Base-by-base conservation (phyloP, 805 yeast species). In the Lachancea fermentati region DNA sequence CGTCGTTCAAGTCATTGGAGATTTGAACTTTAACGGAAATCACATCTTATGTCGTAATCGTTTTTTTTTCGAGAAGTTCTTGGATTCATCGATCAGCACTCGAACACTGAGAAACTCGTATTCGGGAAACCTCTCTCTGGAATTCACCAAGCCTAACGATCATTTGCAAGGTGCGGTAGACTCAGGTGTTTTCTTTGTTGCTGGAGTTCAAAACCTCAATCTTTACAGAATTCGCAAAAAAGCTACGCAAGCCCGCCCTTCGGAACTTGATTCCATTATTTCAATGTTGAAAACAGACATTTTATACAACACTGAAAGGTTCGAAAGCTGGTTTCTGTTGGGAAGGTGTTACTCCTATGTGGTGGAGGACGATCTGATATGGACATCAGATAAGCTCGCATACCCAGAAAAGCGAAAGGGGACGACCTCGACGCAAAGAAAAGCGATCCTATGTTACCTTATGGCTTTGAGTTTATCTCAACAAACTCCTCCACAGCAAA, bases 331-430 rank as follows among this genome's bases (percentile, higher is more conserved):
- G 99, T 67, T 78, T 30, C 69, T 86, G 1, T 58, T 93, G 11
- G 96, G 94, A 0, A 87, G 81, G 54, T 79, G 91, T 0, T 88
- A 73, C 50, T 80, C 88, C 0, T 79, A 69, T 42, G 65, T 85
- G 30, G 95, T 83, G 0, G 97, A 91, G 48, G 96, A 88, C 58
- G 96, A 86, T 47, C 62, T 93, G 41, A 78, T 85, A n/a, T 87
- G 96, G 94, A 84, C 91, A 1, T 79, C 95, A 0, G 96, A 89
- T 51, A 84, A 84, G 52, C 62, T 87, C 28, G 80, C 80, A 37
- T 68, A 74, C 0, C 54, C 69, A 0, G 93, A 83, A 4, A 71
- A 79, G 45, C 81, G 81, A 52, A 63, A 63, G 3, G 58, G 63
- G 0, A 81, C 87, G 0, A 86, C 88, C 0, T 61, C 71, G 4